Evolutionary conservation across 371 early-diverging fungal genomes (phyloP).

Genomic region (Mortierella polycephala): DNA sequence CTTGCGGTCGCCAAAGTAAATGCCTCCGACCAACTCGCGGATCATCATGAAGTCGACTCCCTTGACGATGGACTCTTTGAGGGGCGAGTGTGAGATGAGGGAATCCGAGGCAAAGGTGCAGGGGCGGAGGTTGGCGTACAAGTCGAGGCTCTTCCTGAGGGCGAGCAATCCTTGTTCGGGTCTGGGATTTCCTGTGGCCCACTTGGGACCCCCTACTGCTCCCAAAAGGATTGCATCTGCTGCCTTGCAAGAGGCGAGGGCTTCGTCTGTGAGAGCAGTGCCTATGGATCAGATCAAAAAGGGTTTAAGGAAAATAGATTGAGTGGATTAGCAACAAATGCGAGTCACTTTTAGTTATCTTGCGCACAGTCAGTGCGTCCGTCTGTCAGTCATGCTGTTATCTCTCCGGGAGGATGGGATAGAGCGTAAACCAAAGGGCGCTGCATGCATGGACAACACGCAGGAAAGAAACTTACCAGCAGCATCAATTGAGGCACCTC

Average conservation of each 20-base stretch:
- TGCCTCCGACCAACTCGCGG: slow-evolving; percentile 95
- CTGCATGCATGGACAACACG: neutral
- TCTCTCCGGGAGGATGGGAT: too few relatives aligned
- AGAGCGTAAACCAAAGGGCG: neutral
- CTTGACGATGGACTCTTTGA: slow-evolving; percentile 90
- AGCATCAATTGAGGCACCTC: slow-evolving; percentile 93
- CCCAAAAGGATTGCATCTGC: slow-evolving; percentile 95
- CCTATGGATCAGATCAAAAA: slow-evolving; percentile 58
- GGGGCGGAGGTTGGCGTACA: slow-evolving; percentile 96
- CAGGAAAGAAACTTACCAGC: slow-evolving; percentile 64
- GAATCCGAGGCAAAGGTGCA: slow-evolving; percentile 92
- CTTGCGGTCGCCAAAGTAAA: slow-evolving; percentile 95
- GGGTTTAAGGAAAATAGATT: slow-evolving; percentile 1
- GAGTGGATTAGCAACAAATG: too few relatives aligned
- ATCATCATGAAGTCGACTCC: slow-evolving; percentile 92
- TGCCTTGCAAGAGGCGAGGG: slow-evolving; percentile 81
- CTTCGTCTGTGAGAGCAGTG: slow-evolving; percentile 82
- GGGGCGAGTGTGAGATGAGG: slow-evolving; percentile 83
- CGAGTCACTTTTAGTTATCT: slow-evolving; percentile 39
- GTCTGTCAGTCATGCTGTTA: too few relatives aligned
- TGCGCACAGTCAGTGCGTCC: neutral
- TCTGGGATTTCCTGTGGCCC: slow-evolving; percentile 87
- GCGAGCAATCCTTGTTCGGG: slow-evolving; percentile 95
- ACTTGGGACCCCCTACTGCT: slow-evolving; percentile 97
- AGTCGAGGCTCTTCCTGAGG: slow-evolving; percentile 88